Conservation (phyloP, 2,329 filamentous ascomycete species). For the Microdochium paspali region DNA sequence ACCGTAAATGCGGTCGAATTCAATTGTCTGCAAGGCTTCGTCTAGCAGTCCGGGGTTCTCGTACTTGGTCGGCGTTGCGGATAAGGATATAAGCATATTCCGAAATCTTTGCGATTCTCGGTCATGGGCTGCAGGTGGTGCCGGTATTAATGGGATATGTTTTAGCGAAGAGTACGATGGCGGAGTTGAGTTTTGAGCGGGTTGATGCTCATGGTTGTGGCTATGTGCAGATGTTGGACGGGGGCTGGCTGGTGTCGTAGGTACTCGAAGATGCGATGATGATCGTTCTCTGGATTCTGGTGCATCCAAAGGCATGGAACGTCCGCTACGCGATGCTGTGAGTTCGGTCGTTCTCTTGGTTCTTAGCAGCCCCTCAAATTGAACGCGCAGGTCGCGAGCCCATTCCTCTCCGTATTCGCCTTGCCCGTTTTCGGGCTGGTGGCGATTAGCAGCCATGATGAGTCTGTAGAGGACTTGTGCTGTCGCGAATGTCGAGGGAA, state of each 20-base stretch:
- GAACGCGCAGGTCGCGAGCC: constrained; percentile 69
- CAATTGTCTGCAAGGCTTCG: constrained; percentile 79
- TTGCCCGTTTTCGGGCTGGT: constrained; percentile 11
- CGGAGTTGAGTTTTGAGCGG: constrained; percentile 24
- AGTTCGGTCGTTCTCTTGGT: constrained; percentile 82
- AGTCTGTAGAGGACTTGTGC: neutral
- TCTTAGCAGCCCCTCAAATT: constrained; percentile 80
- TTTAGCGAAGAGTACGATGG: constrained; percentile 53
- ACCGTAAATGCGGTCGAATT: constrained; percentile 81
- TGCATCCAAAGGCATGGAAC: constrained; percentile 44
- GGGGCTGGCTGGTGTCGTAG: constrained; percentile 26
- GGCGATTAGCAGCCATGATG: constrained; percentile 15
- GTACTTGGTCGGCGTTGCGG: constrained; percentile 83
- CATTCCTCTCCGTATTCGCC: constrained; percentile 57
- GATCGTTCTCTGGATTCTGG: constrained; percentile 44
- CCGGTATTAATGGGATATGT: constrained; percentile 62
- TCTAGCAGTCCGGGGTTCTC: constrained; percentile 93
- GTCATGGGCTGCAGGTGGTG: constrained; percentile 59
- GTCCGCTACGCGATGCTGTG: constrained; percentile 49
- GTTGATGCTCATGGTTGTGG: constrained; percentile 15
- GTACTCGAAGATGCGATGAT: constrained; percentile 33
- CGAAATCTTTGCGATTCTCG: constrained; percentile 63
- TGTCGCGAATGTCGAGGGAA: too few relatives aligned
- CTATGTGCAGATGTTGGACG: constrained; percentile 38
- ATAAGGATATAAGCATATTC: constrained; percentile 76